A percentile compares a stretch with the other conserved stretches of the same genome.
These are phyloP conservation scores for Ophiostoma sp. DNA, from an alignment of 2,329 filamentous ascomycete genomes.

Conservation along the genomic window DNA sequence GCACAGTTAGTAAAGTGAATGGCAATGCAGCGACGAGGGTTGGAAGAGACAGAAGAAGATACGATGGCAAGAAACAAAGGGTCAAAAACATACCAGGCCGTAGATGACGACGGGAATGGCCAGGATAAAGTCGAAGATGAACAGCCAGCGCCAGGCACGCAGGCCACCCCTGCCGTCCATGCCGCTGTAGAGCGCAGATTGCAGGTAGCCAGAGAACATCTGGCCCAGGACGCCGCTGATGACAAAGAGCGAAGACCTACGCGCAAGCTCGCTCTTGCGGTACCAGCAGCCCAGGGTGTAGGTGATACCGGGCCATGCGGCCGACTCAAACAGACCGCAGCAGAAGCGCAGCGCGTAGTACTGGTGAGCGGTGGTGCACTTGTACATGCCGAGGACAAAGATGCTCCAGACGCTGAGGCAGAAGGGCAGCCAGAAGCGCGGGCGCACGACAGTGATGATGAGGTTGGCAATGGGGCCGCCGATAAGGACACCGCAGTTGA, in stretches of 20 bases:
- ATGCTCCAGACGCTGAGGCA: constrained; percentile 37
- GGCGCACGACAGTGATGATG: constrained; percentile 40
- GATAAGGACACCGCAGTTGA: constrained; percentile 44
- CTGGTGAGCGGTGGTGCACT: constrained; percentile 35
- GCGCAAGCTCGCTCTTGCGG: constrained; percentile 56
- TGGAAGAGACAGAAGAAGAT: no score
- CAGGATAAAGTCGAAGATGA: constrained; percentile 30
- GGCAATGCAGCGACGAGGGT: no score
- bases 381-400: constrained; percentile 40
- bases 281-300: constrained; percentile 53
- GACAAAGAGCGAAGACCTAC: constrained; percentile 51
- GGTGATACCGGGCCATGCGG: constrained; percentile 48
- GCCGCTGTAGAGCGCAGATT: constrained; percentile 54
- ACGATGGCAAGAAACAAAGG: no score
- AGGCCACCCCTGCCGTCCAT: constrained; percentile 38
- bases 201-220: constrained; percentile 58
- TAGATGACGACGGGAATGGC: constrained; percentile 37
- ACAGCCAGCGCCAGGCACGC: constrained; percentile 21
- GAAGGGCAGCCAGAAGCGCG: constrained; percentile 39
- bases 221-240: constrained; percentile 60
- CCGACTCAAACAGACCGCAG: constrained; percentile 49
- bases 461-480: constrained; percentile 42
- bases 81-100: constrained; percentile 26
- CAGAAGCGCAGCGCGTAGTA: constrained; percentile 48
- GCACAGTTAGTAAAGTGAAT: no score